Evolutionary conservation across 1,284 basidiomycete genomes (phyloP), one percentile per base, ranked within the genome.

Genomic region (Megacollybia platyphylla): DNA sequence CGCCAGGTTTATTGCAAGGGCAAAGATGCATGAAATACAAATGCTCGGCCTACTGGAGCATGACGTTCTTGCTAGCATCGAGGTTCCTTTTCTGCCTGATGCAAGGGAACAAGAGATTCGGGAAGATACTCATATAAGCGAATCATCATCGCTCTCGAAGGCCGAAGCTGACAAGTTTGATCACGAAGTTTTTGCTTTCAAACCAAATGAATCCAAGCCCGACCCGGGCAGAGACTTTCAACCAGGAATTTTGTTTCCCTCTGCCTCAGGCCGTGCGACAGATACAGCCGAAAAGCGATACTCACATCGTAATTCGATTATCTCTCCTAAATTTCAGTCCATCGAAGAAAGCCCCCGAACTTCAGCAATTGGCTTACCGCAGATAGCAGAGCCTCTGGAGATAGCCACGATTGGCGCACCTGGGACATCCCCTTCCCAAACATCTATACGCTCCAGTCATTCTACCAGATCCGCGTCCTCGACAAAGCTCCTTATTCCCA

Each of bases 11-110:
- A 70, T 96, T 20, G 82, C 89, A 2, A 78, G 90, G 35, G 89
- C 87, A 31, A 89, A 87, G 61, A 93, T 96, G 88, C 86, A 89
- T 52, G 86, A 93, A 55, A 90, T 94, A 37, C 86, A 94, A 55
- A 92, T 89, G 86, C 71, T 94, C 6, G 91, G 91, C 3, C 67
- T 93, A 7, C 67, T 94, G 39, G 89, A 91, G 51, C 86, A 93
- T 54, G 91, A 91, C 55, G 80, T 90, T 27, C 78, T 85, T 26
- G 76, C 86, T 11, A 86, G 83, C 48, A 92, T 94, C 45, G 86
- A 84, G 47, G 78, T 90, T 9, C 89, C 88, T 3, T 75, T 79
- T 54, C 64, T 90, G 5, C 67, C 70, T 3, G 71, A 70, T 29
- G 59, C 63, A 11, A 39, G 50, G n/a, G 61, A 63, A 13, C 28